Base-by-base conservation (phyloP, 176 grass and related monocot genomes). In the Leersia perrieri region DNA sequence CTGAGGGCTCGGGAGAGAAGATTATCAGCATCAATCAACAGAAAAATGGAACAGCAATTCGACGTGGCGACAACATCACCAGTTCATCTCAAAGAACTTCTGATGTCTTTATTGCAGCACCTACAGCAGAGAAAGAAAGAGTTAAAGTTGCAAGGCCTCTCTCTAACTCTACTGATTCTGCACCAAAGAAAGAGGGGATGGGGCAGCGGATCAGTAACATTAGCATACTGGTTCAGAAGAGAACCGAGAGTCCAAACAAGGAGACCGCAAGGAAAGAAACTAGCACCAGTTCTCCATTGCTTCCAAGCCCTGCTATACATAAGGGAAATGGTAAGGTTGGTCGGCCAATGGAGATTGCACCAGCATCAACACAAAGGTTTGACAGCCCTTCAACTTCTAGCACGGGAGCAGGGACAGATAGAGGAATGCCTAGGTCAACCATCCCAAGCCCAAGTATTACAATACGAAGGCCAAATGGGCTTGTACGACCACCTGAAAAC, bases 391-490 rank as follows among this genome's bases (percentile, higher is more conserved):
- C 70, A 0, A 73, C 89, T 31, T 84, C 71, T 70, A 51, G 61
- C 4, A 25, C 89, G 35, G 14, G 67, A 39, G 27, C 72, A 14
- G 89, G 80, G 12, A 61, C 69, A 57, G 89, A 91, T 68, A 87
- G 89, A 74, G 61, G 77, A 66, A 64, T 77, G 25, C 81, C 79
- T 78, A 91, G 87, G 68, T 60, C 87, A 82, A 65, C 74, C 66
- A 58, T 84, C 34, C 84, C 89, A 65, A 94, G 74, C 78, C 80
- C 92, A 20, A 91, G 72, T 60, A 87, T 88, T 81, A 83, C 83
- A 72, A 85, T 91, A 20, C 83, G 84, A 65, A 89, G 89, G 63
- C 77, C 89, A 66, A 91, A 86, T 89, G 89, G 92, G 25, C 75
- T 84, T 51, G 86, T 83, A 53, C 73, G 35, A 12, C 31, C 75